Percentiles rank a stretch among this genome's conserved stretches.
Evolutionary conservation across 2,329 filamentous ascomycete genomes (phyloP).

Genomic region (Didymella sp.): DNA sequence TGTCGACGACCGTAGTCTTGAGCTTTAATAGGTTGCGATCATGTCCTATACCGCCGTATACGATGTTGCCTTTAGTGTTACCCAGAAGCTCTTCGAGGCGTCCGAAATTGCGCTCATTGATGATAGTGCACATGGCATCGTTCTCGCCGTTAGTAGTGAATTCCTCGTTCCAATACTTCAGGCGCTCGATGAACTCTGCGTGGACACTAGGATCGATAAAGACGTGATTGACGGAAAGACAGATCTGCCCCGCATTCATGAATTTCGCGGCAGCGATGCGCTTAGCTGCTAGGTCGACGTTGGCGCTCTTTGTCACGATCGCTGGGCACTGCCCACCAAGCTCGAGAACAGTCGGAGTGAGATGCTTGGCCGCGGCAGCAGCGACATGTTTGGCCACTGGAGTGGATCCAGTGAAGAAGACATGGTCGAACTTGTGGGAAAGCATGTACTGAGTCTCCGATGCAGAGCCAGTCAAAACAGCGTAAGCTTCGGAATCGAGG

Average conservation of each 20-base stretch:
- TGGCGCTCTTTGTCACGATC: slow-evolving; percentile 2
- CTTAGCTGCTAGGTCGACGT: slow-evolving; percentile 4
- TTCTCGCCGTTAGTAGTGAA: slow-evolving; percentile 1
- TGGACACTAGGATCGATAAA: slow-evolving; percentile 1
- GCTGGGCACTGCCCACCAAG: slow-evolving; percentile 5
- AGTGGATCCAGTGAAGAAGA: slow-evolving; percentile 5
- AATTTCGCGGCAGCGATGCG: slow-evolving; percentile 5
- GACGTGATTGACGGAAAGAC: slow-evolving; percentile 6
- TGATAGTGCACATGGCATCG: slow-evolving; percentile 5
- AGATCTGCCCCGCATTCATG: slow-evolving; percentile 5
- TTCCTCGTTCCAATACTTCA: background rate
- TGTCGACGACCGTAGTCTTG: slow-evolving; percentile 4
- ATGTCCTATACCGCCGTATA: slow-evolving; percentile 4
- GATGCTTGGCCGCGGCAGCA: background rate
- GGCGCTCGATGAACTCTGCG: background rate
- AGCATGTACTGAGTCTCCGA: slow-evolving; percentile 7
- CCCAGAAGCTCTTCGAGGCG: background rate
- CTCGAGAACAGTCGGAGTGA: slow-evolving; percentile 3
- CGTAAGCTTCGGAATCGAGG: background rate
- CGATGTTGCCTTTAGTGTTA: background rate
- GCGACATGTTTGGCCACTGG: slow-evolving; percentile 4
- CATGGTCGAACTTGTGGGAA: background rate
- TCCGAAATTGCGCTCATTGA: slow-evolving; percentile 8
- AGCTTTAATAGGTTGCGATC: slow-evolving; percentile 4
- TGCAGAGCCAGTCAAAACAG: background rate